Conservation (phyloP, 495 filamentous ascomycete genomes). For the Tetracladium marchalianum region DNA sequence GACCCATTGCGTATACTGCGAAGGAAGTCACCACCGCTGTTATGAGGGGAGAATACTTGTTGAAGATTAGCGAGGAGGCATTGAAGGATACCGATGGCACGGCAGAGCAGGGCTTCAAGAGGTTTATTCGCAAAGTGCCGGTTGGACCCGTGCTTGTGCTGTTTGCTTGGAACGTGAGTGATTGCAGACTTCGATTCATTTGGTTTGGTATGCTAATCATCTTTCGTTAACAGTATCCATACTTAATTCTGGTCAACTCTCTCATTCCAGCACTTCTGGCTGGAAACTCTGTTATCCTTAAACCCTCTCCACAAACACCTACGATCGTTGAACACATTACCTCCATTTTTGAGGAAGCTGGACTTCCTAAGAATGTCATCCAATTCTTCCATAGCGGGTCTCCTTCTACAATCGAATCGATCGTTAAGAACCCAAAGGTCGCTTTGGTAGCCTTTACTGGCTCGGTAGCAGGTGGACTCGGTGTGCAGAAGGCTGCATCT, state of each 20-base stretch:
- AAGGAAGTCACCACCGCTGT: conserved; percentile 77
- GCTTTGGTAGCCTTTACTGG: conserved; percentile 82
- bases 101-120: conserved; percentile 72
- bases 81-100: conserved; percentile 70
- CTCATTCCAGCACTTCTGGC: conserved; percentile 79
- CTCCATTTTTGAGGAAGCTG: conserved; percentile 64
- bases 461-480: conserved; percentile 77
- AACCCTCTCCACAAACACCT: conserved; percentile 89
- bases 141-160: conserved; percentile 77
- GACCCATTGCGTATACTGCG: conserved; percentile 74
- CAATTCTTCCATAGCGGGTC: conserved; percentile 87
- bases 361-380: conserved; percentile 68
- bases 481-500: conserved; percentile 73
- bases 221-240: conserved; percentile 62
- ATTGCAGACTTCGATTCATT: conserved; percentile 2
- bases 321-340: conserved; percentile 77
- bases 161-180: conserved; percentile 88
- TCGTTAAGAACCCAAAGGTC: conserved; percentile 66
- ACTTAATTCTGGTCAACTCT: conserved; percentile 82
- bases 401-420: conserved; percentile 52
- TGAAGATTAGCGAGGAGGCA: conserved; percentile 66
- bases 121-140: conserved; percentile 78
- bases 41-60: conserved; percentile 67
- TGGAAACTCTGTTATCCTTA: conserved; percentile 83
- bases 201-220: conserved; percentile 1